These are phyloP conservation scores for Vigna reflexopilosa DNA, from an alignment of 306 rosid genomes.

Conservation along the genomic window DNA sequence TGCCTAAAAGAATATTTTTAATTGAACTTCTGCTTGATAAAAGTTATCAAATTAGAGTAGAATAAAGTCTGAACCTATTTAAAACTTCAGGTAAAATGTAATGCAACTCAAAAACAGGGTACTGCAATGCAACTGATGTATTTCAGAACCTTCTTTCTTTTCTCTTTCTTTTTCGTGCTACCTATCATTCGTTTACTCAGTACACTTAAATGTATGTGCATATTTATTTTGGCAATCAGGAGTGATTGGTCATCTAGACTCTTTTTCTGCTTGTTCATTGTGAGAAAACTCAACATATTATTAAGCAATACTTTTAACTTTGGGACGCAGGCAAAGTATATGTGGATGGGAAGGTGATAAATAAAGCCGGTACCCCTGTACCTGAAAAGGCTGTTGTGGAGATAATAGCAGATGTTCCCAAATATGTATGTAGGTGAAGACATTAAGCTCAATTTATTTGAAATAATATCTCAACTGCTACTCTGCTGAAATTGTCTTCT, in stretches of 20 bases:
- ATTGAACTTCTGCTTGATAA: too few species aligned
- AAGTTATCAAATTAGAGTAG: too few species aligned
- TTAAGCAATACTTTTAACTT: not conserved
- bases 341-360: constrained; percentile 82
- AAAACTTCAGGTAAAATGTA: too few species aligned
- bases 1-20: too few species aligned
- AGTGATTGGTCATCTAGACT: constrained; percentile 8
- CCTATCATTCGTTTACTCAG: not conserved
- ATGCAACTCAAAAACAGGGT: too few species aligned
- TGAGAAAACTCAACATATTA: not conserved
- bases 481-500: constrained; percentile 33
- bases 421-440: constrained; percentile 99
- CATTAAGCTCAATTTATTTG: constrained; percentile 39
- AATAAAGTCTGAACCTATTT: too few species aligned
- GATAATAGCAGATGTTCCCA: constrained; percentile 88
- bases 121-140: not conserved
- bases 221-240: not conserved
- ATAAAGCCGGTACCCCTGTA: constrained; percentile 86
- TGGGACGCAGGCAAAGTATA: constrained; percentile 76
- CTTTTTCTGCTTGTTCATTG: constrained; percentile 3
- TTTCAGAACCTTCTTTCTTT: not conserved
- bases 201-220: constrained; percentile 5
- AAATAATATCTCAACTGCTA: constrained; percentile 3
- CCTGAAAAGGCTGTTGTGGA: constrained; percentile 79
- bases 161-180: not conserved